Percentiles rank a stretch among this genome's conserved stretches.
Conservation (phyloP, 768 basidiomycete genomes). For the Rhodotorula graminis region DNA sequence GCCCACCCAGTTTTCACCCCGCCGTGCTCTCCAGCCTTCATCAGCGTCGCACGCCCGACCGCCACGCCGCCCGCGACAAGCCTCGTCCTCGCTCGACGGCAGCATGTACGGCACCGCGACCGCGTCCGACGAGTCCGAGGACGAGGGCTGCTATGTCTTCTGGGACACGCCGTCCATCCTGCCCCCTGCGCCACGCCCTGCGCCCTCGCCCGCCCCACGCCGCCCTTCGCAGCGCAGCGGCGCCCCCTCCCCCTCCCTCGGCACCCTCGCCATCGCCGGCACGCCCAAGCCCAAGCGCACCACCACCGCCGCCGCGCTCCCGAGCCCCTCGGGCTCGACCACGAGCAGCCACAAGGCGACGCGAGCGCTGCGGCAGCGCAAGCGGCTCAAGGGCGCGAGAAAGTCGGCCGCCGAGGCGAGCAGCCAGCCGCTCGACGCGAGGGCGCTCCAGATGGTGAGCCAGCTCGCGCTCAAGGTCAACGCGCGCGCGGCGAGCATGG, state of each 20-base stretch:
- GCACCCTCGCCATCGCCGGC: not conserved
- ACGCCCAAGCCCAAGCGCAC: constrained; percentile 20
- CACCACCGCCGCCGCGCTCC: not conserved
- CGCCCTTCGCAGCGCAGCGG: not conserved
- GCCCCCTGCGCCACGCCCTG: not conserved
- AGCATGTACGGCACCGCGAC: not conserved
- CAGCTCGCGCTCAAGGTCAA: constrained; percentile 15
- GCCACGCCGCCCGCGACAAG: not conserved
- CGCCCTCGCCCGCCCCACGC: not conserved
- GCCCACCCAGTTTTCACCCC: too few species aligned
- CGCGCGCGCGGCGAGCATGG: not conserved
- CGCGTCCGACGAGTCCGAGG: constrained; percentile 2
- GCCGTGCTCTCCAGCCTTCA: too few species aligned
- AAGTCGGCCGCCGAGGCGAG: not conserved
- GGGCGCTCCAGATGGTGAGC: constrained; percentile 11
- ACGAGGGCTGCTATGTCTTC: constrained; percentile 15
- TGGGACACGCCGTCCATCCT: constrained; percentile 14
- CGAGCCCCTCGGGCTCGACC: constrained; percentile 1
- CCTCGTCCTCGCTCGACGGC: not conserved
- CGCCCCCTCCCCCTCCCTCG: constrained; percentile 17
- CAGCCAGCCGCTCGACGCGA: constrained; percentile 13
- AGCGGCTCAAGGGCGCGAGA: not conserved
- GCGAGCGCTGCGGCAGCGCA: constrained; percentile 1
- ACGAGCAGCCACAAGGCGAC: too few species aligned
- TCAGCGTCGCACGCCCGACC: too few species aligned